phyloP scores from a whole-genome alignment of 352 stramenopile species.

The Lagenidium giganteum region DNA sequence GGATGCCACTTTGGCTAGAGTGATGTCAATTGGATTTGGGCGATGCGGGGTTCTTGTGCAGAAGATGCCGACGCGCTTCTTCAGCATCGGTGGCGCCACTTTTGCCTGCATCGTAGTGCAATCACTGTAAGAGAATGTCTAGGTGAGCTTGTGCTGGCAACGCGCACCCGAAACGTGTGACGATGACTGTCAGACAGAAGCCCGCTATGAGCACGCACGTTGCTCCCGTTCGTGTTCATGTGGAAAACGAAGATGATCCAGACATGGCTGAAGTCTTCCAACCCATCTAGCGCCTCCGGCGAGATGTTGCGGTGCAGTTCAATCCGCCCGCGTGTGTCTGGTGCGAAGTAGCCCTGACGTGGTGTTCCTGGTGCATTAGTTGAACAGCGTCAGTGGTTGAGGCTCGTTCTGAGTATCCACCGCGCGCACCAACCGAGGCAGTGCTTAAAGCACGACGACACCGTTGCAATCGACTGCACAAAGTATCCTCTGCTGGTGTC shows the following conservation, averaged over 20 bases:
- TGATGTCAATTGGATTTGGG: conserved; percentile 95
- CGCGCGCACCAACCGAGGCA: conserved; percentile 42
- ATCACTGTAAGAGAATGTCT: no score
- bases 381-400: neutral
- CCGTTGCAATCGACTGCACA: conserved; percentile 69
- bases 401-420: neutral
- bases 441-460: conserved; percentile 75
- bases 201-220: conserved; percentile 49
- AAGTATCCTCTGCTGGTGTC: conserved; percentile 71
- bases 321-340: conserved; percentile 62
- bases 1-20: conserved; percentile 82
- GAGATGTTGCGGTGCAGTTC: conserved; percentile 79
- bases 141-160: no score
- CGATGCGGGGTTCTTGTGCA: conserved; percentile 95
- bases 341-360: conserved; percentile 76
- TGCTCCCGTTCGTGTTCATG: conserved; percentile 87
- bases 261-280: conserved; percentile 81
- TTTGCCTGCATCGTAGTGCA: conserved; percentile 36
- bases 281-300: conserved; percentile 59
- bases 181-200: conserved; percentile 70
- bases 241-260: conserved; percentile 90
- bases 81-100: conserved; percentile 60
- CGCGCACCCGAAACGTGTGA: conserved; percentile 47
- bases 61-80: conserved; percentile 91
- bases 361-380: conserved; percentile 80